Percentiles rank a stretch among this genome's conserved stretches.
These are phyloP conservation scores for Pythium insidiosum DNA, from an alignment of 352 stramenopile species.

Conservation along the genomic window DNA sequence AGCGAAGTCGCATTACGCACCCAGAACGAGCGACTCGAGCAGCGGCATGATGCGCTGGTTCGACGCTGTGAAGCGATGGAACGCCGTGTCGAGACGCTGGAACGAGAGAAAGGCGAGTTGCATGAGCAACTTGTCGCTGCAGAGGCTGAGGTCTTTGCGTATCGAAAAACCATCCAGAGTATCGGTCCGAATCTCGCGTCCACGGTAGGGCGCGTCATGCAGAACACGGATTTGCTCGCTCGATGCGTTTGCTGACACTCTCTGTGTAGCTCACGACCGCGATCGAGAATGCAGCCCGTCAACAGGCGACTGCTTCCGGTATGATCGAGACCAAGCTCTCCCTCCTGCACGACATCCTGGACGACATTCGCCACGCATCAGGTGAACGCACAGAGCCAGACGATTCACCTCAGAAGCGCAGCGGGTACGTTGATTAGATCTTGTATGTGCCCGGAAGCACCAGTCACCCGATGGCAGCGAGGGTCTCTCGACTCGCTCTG, in stretches of 20 bases:
- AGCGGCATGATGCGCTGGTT: slow-evolving; percentile 9
- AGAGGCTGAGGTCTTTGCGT: slow-evolving; percentile 14
- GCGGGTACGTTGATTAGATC: slow-evolving; percentile 42
- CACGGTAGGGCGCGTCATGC: too few relatives aligned
- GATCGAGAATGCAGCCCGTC: slow-evolving; percentile 24
- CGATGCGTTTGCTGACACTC: too few relatives aligned
- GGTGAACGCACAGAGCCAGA: slow-evolving; percentile 45
- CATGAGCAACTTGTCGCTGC: slow-evolving; percentile 4
- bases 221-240: too few relatives aligned
- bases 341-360: slow-evolving; percentile 47
- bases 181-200: slow-evolving; percentile 4
- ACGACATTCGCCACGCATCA: slow-evolving; percentile 36
- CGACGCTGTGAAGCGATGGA: slow-evolving; percentile 7
- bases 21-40: slow-evolving; percentile 16
- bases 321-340: slow-evolving; percentile 52
- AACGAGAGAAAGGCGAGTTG: slow-evolving; percentile 7
- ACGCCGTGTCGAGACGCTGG: slow-evolving; percentile 2
- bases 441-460: too few relatives aligned
- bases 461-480: too few relatives aligned
- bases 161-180: slow-evolving; percentile 11
- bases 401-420: slow-evolving; percentile 36
- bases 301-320: slow-evolving; percentile 19
- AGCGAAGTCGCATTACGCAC: slow-evolving; percentile 13
- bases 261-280: too few relatives aligned
- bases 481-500: too few relatives aligned